phyloP scores from a whole-genome alignment of 805 yeast genomes.

The Myxozyma melibiosi region DNA sequence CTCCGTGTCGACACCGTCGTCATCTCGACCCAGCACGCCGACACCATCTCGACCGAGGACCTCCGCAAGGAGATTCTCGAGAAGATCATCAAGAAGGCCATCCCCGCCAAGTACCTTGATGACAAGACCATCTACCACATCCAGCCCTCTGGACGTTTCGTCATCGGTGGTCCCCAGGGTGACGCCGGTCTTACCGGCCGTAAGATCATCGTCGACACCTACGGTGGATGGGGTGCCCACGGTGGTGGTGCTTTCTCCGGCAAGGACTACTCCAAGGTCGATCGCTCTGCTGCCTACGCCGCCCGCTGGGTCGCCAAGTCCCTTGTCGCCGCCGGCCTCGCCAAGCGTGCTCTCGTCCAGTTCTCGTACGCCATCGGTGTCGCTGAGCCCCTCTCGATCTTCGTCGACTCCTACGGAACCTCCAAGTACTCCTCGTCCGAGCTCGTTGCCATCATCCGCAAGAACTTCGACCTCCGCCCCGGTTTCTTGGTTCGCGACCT shows the following conservation, averaged over 20 bases:
- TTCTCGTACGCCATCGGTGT: constrained; percentile 99
- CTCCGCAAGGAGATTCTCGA: constrained; percentile 75
- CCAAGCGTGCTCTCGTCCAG: constrained; percentile 97
- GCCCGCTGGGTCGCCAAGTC: constrained; percentile 99
- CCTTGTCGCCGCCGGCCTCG: constrained; percentile 88
- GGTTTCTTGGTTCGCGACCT: constrained; percentile 97
- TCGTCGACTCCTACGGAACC: constrained; percentile 98
- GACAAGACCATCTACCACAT: constrained; percentile 96
- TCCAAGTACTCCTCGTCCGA: constrained; percentile 86
- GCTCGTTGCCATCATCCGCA: constrained; percentile 85
- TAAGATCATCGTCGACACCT: constrained; percentile 98
- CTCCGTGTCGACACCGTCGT: constrained; percentile 96
- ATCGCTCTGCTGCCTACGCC: constrained; percentile 99
- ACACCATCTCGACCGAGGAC: constrained; percentile 90
- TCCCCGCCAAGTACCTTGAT: constrained; percentile 87
- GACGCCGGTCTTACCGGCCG: constrained; percentile 99
- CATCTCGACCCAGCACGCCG: constrained; percentile 97
- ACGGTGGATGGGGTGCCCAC: constrained; percentile 99
- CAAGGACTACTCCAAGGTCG: constrained; percentile 99
- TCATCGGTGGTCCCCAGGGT: constrained; percentile 99
- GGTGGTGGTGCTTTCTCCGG: constrained; percentile 99
- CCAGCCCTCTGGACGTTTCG: constrained; percentile 99
- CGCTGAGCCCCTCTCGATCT: constrained; percentile 97
- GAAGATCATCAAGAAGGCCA: constrained; percentile 87
- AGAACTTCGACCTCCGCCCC: constrained; percentile 98